Percentiles rank a stretch among this genome's conserved stretches.
Evolutionary conservation across 192 early-diverging fungal genomes (phyloP).

Genomic region (Geosiphon pyriformis): DNA sequence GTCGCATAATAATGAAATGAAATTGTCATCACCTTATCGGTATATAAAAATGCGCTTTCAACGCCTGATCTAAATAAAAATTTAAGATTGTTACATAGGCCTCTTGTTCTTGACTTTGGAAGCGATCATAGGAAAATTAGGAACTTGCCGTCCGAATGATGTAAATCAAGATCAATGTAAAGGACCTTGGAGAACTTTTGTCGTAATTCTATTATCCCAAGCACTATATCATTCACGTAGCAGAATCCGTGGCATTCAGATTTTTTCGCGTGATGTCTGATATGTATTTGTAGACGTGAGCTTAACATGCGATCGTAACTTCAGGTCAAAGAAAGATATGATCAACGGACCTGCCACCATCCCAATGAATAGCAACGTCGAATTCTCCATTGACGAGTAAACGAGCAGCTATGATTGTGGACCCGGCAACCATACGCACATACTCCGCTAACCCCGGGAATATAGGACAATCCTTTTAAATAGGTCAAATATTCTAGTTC

Average conservation of each 20-base stretch:
- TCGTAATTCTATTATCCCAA: slow-evolving; percentile 77
- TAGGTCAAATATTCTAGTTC: too few species aligned
- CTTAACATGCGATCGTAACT: neutral
- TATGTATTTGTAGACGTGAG: neutral
- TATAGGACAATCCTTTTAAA: slow-evolving; percentile 30
- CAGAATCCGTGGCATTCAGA: slow-evolving; percentile 84
- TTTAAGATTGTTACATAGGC: neutral
- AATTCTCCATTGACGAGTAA: slow-evolving; percentile 30
- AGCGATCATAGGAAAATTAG: neutral
- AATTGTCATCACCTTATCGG: slow-evolving; percentile 79
- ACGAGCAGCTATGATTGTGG: slow-evolving; percentile 31
- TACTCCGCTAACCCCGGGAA: slow-evolving; percentile 34
- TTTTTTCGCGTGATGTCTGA: slow-evolving; percentile 40
- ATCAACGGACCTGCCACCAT: slow-evolving; percentile 69
- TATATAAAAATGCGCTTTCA: slow-evolving; percentile 79
- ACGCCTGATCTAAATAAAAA: slow-evolving; percentile 62
- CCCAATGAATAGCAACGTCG: slow-evolving; percentile 73
- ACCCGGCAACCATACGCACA: slow-evolving; percentile 31
- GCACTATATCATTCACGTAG: slow-evolving; percentile 85
- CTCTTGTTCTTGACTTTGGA: neutral
- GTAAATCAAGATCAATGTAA: slow-evolving; percentile 86
- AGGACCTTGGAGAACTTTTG: slow-evolving; percentile 62
- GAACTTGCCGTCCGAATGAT: slow-evolving; percentile 75
- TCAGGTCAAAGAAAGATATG: neutral
- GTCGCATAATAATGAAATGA: slow-evolving; percentile 77